These are phyloP conservation scores for Tephrocybe sp. DNA, from an alignment of 768 basidiomycete genomes.

Conservation along the genomic window DNA sequence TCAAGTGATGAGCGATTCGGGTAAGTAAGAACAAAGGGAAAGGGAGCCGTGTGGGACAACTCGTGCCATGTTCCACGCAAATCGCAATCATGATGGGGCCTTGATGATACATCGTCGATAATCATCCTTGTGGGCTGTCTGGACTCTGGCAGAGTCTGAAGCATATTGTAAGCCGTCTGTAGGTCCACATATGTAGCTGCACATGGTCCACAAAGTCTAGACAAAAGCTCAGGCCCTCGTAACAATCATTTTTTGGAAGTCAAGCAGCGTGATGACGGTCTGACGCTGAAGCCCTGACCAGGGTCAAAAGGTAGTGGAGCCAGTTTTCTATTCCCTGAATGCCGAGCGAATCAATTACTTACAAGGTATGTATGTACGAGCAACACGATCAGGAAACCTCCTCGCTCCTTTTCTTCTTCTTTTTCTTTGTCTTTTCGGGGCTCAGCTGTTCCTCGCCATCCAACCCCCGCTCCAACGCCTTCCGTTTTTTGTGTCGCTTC, in stretches of 20 bases:
- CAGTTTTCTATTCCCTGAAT: background rate
- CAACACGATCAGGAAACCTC: conserved; percentile 7
- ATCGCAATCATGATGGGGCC: too few species aligned
- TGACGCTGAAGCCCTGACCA: too few species aligned
- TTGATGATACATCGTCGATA: too few species aligned
- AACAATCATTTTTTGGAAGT: too few species aligned
- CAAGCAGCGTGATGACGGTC: too few species aligned
- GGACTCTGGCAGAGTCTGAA: too few species aligned
- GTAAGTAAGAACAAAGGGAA: background rate
- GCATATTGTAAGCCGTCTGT: too few species aligned
- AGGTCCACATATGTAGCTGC: too few species aligned
- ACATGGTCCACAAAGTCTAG: too few species aligned
- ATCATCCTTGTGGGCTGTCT: too few species aligned
- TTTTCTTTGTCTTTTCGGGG: conserved; percentile 28
- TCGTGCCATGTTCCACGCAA: background rate
- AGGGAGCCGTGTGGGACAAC: background rate
- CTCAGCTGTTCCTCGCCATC: conserved; percentile 21
- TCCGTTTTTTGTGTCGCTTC: conserved; percentile 60
- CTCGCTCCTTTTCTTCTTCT: conserved; percentile 28
- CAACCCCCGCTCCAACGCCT: conserved; percentile 34
- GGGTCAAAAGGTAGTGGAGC: background rate
- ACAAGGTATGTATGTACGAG: background rate
- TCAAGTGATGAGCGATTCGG: background rate
- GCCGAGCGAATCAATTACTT: background rate
- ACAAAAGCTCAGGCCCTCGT: too few species aligned